Evolutionary conservation across 2,329 filamentous ascomycete genomes (phyloP).

Genomic region (Venturia oleaginea): DNA sequence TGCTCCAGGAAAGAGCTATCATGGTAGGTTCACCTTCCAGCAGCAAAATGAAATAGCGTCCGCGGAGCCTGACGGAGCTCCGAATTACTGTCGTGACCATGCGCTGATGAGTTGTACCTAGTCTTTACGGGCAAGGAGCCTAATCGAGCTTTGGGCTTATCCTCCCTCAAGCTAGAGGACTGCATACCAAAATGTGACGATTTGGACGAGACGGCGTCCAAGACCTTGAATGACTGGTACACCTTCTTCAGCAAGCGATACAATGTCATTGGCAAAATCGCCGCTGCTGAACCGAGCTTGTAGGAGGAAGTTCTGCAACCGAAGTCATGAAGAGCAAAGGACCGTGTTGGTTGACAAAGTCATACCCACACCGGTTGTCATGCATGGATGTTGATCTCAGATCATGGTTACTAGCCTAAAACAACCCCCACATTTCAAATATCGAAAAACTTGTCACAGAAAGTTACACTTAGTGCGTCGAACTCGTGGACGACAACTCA

Average conservation of each 20-base stretch:
- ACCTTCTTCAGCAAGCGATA: conserved; percentile 97
- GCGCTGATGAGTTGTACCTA: conserved; percentile 31
- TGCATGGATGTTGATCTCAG: neutral
- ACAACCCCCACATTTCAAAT: neutral
- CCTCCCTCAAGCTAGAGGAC: conserved; percentile 78
- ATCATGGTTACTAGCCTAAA: conserved; percentile 1
- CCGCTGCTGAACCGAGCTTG: neutral
- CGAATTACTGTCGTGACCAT: neutral
- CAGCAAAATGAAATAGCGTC: neutral
- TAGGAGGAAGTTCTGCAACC: neutral
- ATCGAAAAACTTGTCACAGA: neutral
- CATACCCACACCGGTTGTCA: neutral
- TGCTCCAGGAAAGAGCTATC: conserved; percentile 70
- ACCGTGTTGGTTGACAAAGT: neutral
- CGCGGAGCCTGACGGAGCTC: neutral
- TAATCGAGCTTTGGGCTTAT: conserved; percentile 80
- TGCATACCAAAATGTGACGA: conserved; percentile 75
- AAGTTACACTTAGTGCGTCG: neutral
- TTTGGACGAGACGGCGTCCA: conserved; percentile 75
- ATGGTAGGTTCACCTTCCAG: conserved; percentile 47
- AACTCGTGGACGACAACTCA: neutral
- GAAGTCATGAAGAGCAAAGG: neutral
- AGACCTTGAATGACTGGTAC: conserved; percentile 80
- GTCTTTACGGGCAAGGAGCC: conserved; percentile 95
- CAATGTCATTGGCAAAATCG: conserved; percentile 61